A percentile compares a stretch with the other conserved stretches of the same genome.
Conservation (phyloP, 2,329 filamentous ascomycete species). For the Clarireedia paspali region DNA sequence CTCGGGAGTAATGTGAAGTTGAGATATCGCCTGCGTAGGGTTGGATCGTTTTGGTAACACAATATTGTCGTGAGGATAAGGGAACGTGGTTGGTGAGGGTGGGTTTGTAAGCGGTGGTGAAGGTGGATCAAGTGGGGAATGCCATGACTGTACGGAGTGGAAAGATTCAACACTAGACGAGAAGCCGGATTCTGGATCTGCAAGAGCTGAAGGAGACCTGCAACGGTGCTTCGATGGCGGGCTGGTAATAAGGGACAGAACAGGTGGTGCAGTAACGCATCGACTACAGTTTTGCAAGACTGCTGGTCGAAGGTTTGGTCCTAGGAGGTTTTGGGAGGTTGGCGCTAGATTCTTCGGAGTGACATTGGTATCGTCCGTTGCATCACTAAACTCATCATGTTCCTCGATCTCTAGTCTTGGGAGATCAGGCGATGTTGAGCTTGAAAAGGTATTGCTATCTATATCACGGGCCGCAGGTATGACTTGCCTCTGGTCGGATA, state of each 20-base stretch:
- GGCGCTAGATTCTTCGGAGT: conserved; percentile 20
- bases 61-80: conserved; percentile 36
- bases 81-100: conserved; percentile 34
- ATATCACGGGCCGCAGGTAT: neutral
- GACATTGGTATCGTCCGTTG: conserved; percentile 23
- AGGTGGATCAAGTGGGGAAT: conserved; percentile 35
- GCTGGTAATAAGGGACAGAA: conserved; percentile 36
- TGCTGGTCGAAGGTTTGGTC: conserved; percentile 26
- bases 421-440: neutral
- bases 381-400: conserved; percentile 22
- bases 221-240: conserved; percentile 32
- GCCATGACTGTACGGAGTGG: conserved; percentile 46
- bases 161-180: conserved; percentile 48
- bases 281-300: conserved; percentile 28
- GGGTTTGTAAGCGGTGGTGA: conserved; percentile 38
- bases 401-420: conserved; percentile 13
- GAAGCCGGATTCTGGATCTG: conserved; percentile 28
- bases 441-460: neutral
- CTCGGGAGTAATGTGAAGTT: conserved; percentile 25
- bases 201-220: conserved; percentile 17
- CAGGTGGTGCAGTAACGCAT: conserved; percentile 33
- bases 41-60: conserved; percentile 29
- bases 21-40: conserved; percentile 29
- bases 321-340: neutral
- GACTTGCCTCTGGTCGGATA: no score